Evolutionary conservation across 768 basidiomycete genomes (phyloP), one percentile per base, ranked within the genome.

Genomic region (Tulasnella calospora): DNA sequence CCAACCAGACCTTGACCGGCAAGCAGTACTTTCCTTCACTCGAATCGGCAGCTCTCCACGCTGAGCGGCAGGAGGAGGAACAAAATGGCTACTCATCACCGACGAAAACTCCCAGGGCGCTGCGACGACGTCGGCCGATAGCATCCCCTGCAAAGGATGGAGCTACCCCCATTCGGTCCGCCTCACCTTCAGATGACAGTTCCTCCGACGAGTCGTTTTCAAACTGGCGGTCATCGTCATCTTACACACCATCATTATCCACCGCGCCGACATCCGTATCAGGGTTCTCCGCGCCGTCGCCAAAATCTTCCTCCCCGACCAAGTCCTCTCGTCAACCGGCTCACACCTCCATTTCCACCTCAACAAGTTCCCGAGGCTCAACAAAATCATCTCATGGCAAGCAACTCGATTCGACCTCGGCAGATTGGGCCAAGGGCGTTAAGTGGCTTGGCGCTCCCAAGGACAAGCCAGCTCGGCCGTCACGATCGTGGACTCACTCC

Each of bases 381-480:
- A 15, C 7, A 13, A 35, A 23, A 30, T 35, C 23, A 5, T 15
- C 41, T 44, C 74, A 27, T 57, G 17, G 47, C 3, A 51, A 51
- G 47, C 17, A n/a, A 4, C 10, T 77, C 35, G 40, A 40, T 30
- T 38, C 21, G 76, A 38, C 51, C 27, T 67, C 76, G 1, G 76
- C 19, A 21, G 33, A 12, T 36, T 92, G 91, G 92, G 88, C 89
- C 17, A 88, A 87, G 80, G 91, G 92, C 73, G 88, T 91, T 21
- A 87, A 89, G 44, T 91, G 89, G 90, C 88, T 93, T 40, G 88
- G 84, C 41, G 82, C 85, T 73, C 82, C 88, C 57, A 82, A 83
- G n/a, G 40, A 81, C 17, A 36, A 33, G 21, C 61, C 47, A 40
- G 19, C 69, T 23, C 76, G 3, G 74, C 46, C 61, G 23, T 41